Evolutionary conservation across 2,329 filamentous ascomycete species (phyloP).

Genomic region (Mycogone perniciosa): DNA sequence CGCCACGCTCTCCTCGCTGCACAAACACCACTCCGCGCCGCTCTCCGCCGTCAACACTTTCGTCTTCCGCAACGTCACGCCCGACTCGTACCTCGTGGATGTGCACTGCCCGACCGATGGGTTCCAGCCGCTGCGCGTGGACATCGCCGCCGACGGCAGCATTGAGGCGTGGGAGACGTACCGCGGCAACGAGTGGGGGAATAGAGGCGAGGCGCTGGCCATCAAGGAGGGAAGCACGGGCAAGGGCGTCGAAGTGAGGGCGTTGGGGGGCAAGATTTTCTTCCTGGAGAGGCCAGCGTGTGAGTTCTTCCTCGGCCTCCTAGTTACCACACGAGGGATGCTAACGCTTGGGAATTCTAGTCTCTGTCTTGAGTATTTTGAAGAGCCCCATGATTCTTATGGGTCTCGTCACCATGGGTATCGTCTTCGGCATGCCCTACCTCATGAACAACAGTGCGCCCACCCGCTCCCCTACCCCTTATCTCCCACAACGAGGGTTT

Average conservation of each 20-base stretch:
- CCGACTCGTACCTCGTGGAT: slow-evolving; percentile 74
- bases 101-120: slow-evolving; percentile 67
- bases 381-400: slow-evolving; percentile 98
- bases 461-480: not conserved
- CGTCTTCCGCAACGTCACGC: slow-evolving; percentile 64
- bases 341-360: slow-evolving; percentile 33
- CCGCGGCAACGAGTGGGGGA: slow-evolving; percentile 82
- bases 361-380: slow-evolving; percentile 73
- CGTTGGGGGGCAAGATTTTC: slow-evolving; percentile 61
- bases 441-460: slow-evolving; percentile 88
- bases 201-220: slow-evolving; percentile 61
- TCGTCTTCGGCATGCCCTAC: slow-evolving; percentile 92
- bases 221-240: slow-evolving; percentile 33
- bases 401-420: slow-evolving; percentile 70
- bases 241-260: slow-evolving; percentile 54
- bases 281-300: slow-evolving; percentile 71
- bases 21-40: slow-evolving; percentile 44
- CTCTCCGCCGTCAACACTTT: slow-evolving; percentile 66
- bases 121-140: slow-evolving; percentile 76
- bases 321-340: not conserved
- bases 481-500: not conserved
- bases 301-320: slow-evolving; percentile 39
- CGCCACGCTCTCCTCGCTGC: slow-evolving; percentile 48
- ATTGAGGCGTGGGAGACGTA: slow-evolving; percentile 77
- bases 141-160: slow-evolving; percentile 47